Conservation (phyloP, 192 early-diverging fungal genomes). For the Podila minutissima region DNA sequence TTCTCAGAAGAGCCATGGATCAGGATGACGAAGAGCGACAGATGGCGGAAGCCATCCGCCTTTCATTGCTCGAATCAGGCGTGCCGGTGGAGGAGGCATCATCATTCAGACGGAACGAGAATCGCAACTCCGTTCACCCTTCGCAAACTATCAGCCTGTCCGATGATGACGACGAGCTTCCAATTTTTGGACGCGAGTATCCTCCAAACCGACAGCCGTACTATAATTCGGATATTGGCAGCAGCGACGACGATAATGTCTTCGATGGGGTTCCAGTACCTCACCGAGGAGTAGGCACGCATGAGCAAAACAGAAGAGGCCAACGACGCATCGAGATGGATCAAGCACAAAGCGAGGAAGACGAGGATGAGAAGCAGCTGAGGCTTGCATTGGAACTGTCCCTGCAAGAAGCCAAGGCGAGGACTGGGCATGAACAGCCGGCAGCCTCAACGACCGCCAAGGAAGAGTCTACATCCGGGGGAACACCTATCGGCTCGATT, state of each 20-base stretch:
- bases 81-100: background rate
- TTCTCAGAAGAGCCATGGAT: conserved; percentile 10
- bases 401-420: background rate
- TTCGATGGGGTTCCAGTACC: background rate
- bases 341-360: background rate
- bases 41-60: conserved; percentile 43
- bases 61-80: conserved; percentile 26
- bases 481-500: background rate
- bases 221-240: no score
- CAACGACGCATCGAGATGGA: background rate
- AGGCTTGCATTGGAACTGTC: conserved; percentile 29
- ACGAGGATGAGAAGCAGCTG: conserved; percentile 28
- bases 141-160: background rate
- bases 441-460: background rate
- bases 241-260: no score
- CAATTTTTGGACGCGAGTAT: no score
- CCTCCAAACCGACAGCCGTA: no score
- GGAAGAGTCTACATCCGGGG: background rate
- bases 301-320: background rate
- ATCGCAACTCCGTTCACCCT: background rate
- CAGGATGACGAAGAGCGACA: conserved; percentile 19
- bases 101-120: background rate
- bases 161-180: no score
- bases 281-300: background rate
- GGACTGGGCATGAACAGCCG: background rate